A percentile compares a stretch with the other conserved stretches of the same genome.
These are phyloP conservation scores for Aspergillus diversus DNA, from an alignment of 495 filamentous ascomycete species.

Conservation along the genomic window DNA sequence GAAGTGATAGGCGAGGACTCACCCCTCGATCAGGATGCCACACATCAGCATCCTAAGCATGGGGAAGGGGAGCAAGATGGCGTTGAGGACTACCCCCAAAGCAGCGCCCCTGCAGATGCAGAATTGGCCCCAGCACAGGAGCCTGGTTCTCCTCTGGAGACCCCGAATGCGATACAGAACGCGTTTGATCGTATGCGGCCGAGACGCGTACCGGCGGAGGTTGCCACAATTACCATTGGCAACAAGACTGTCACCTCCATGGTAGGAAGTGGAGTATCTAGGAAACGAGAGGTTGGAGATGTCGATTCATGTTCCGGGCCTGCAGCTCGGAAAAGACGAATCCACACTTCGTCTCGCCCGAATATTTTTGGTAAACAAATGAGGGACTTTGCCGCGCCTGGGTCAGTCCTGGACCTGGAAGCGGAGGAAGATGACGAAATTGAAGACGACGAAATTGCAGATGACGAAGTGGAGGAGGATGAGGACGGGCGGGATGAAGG, in stretches of 20 bases:
- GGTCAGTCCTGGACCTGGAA: conserved; percentile 39
- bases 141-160: conserved; percentile 31
- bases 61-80: not conserved
- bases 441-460: conserved; percentile 34
- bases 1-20: conserved; percentile 17
- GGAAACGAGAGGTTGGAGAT: conserved; percentile 38
- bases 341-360: conserved; percentile 48
- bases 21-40: conserved; percentile 2
- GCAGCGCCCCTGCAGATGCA: conserved; percentile 2
- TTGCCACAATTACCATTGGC: conserved; percentile 89
- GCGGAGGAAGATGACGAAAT: conserved; percentile 29
- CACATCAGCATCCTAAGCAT: not conserved
- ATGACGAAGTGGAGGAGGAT: conserved; percentile 38
- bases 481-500: conserved; percentile 25
- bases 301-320: conserved; percentile 21
- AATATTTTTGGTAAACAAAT: conserved; percentile 68
- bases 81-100: conserved; percentile 7
- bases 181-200: conserved; percentile 71
- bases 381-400: conserved; percentile 75
- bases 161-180: conserved; percentile 58
- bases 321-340: conserved; percentile 35
- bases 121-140: not conserved
- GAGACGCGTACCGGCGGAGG: conserved; percentile 65
- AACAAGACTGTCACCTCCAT: conserved; percentile 70
- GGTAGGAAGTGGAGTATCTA: conserved; percentile 53